Base-by-base conservation (phyloP, 352 stramenopile species). In the Achlya hypogyna region DNA sequence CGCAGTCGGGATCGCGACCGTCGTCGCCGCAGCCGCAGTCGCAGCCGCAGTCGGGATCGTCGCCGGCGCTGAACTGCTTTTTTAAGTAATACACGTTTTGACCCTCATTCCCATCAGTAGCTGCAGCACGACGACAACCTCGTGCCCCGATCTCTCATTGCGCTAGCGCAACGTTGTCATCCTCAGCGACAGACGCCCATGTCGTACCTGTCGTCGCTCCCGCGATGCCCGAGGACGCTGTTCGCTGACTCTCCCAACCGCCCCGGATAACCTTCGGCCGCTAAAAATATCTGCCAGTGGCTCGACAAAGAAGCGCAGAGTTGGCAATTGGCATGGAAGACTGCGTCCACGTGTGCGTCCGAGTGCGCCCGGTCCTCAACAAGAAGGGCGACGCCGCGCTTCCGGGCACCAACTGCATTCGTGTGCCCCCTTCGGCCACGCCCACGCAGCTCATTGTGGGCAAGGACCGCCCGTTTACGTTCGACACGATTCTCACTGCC, bases 381-480 rank as follows among this genome's bases (percentile, higher is more conserved):
- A 88, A 86, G 53, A 84, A 93, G 63, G 78, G 78, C 10, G 71
- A 81, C 3, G 82, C 82, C 14, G 40, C 28, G 23, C 29, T 52
- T 32, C 78, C 89, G 28, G 86, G 79, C 51, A 91, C 88, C 74
- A 91, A 80, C 69, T 91, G 82, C 71, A 72, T 91, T 20, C 82
- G 82, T 1, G 81, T 91, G 60, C 65, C 76, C 10, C 80, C 14
- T 29, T 78, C 38, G 76, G 87, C 22, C 75, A 68, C 1, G 72
- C 62, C 51, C 74, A 69, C 18, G 66, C 81, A 93, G 51, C 70
- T 96, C 14, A 73, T 91, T 25, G 84, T 91, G n/a, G 85, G 86
- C 38, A 88, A 84, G 64, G 86, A 96, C 63, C 81, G 81, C 20
- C 76, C 79, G 43, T 97, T 96, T 71, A 96, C 89, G 29, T 97